phyloP scores from a whole-genome alignment of 805 yeast species.

The Diddensiella santjacobensis region DNA sequence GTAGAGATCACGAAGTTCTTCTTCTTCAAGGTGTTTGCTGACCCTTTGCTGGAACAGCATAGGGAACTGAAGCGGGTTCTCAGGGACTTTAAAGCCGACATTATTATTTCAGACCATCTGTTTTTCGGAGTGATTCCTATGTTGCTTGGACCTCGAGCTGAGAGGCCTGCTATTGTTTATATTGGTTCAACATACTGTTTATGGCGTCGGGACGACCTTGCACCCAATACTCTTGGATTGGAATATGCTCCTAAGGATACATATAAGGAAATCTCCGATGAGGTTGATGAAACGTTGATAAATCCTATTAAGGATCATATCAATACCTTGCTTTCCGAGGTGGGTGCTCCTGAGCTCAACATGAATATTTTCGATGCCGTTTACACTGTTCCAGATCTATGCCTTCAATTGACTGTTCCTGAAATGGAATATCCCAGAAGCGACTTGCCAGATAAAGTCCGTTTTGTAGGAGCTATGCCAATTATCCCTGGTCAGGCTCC shows the following conservation, averaged over 20 bases:
- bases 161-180: background rate
- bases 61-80: background rate
- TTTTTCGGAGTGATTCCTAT: slow-evolving; percentile 5
- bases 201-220: slow-evolving; percentile 6
- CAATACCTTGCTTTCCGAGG: background rate
- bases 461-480: slow-evolving; percentile 4
- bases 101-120: slow-evolving; percentile 4
- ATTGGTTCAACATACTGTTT: slow-evolving; percentile 4
- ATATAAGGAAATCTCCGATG: background rate
- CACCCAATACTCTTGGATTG: slow-evolving; percentile 3
- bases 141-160: background rate
- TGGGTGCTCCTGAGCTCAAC: background rate
- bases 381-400: background rate
- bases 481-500: slow-evolving; percentile 5
- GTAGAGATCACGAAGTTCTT: slow-evolving; percentile 5
- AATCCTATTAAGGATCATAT: slow-evolving; percentile 1
- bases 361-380: background rate
- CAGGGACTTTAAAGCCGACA: slow-evolving; percentile 2
- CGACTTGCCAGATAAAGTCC: slow-evolving; percentile 3
- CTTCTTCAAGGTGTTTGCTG: slow-evolving; percentile 2
- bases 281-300: background rate
- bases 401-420: slow-evolving; percentile 3
- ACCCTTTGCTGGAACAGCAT: slow-evolving; percentile 2
- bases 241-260: slow-evolving; percentile 6
- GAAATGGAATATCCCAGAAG: slow-evolving; percentile 5